Evolutionary conservation across 2,329 filamentous ascomycete species (phyloP).

Genomic region (Rhinocladiella mackenziei): DNA sequence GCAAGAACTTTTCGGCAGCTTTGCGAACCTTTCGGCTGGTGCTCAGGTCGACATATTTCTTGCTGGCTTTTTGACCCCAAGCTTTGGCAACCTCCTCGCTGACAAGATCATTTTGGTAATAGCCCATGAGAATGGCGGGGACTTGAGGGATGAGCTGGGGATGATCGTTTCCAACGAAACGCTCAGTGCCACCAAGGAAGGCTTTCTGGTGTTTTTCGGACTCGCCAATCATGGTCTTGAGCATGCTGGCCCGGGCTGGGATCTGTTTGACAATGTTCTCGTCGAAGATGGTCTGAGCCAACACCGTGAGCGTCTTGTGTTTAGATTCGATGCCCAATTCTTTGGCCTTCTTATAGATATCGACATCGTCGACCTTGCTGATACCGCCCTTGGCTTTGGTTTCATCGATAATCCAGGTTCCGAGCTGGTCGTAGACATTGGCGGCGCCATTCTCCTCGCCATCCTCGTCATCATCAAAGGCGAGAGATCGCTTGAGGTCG

Average conservation of each 20-base stretch:
- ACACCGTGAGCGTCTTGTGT: conserved; percentile 86
- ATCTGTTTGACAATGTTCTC: conserved; percentile 87
- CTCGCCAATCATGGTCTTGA: conserved; percentile 79
- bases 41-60: conserved; percentile 90
- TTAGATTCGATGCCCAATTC: conserved; percentile 92
- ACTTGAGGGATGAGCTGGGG: conserved; percentile 73
- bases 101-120: conserved; percentile 87
- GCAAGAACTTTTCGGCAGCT: conserved; percentile 87
- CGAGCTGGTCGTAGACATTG: conserved; percentile 83
- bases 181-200: conserved; percentile 89
- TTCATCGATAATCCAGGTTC: conserved; percentile 81
- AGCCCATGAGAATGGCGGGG: conserved; percentile 79
- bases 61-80: conserved; percentile 94
- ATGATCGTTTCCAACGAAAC: conserved; percentile 77
- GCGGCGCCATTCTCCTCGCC: conserved; percentile 73
- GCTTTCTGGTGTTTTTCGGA: conserved; percentile 95
- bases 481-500: conserved; percentile 89
- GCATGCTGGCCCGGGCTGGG: conserved; percentile 72
- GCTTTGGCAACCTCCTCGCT: conserved; percentile 82
- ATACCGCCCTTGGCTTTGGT: conserved; percentile 66
- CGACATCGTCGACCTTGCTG: conserved; percentile 76
- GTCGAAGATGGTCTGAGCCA: conserved; percentile 91
- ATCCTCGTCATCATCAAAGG: conserved; percentile 73
- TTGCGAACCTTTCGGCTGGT: conserved; percentile 95
- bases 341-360: conserved; percentile 94